These are phyloP conservation scores for Platanus orientalis DNA, from an alignment of 164 flowering plant species.

Conservation along the genomic window DNA sequence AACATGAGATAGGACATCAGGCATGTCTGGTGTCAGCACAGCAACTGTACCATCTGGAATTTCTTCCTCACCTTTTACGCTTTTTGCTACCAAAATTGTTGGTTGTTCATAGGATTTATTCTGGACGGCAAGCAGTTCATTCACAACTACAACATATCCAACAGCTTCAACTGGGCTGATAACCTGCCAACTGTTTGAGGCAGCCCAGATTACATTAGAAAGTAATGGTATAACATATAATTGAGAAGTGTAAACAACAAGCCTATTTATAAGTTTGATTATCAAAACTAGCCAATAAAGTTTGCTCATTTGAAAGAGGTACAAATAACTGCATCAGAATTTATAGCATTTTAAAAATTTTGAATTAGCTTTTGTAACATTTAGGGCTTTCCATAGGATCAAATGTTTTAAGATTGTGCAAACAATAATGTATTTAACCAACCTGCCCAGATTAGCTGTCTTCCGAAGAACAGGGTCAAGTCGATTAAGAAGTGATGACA, in stretches of 20 bases:
- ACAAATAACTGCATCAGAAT: background rate
- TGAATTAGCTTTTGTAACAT: background rate
- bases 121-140: constrained; percentile 90
- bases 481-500: constrained; percentile 84
- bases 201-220: constrained; percentile 22
- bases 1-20: constrained; percentile 97
- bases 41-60: constrained; percentile 98
- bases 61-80: constrained; percentile 97
- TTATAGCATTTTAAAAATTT: background rate
- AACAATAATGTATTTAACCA: constrained; percentile 6
- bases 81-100: constrained; percentile 81
- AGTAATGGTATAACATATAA: background rate
- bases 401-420: background rate
- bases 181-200: constrained; percentile 91
- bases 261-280: background rate
- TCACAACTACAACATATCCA: constrained; percentile 80
- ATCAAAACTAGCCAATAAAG: background rate
- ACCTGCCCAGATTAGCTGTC: constrained; percentile 95
- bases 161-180: constrained; percentile 90
- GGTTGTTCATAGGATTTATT: constrained; percentile 67
- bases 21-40: constrained; percentile 97
- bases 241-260: background rate
- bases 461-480: constrained; percentile 91
- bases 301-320: background rate
- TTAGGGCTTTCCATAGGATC: constrained; percentile 10